phyloP scores from a whole-genome alignment of 108 stramenopile species.

The Chaetoceros muelleri region DNA sequence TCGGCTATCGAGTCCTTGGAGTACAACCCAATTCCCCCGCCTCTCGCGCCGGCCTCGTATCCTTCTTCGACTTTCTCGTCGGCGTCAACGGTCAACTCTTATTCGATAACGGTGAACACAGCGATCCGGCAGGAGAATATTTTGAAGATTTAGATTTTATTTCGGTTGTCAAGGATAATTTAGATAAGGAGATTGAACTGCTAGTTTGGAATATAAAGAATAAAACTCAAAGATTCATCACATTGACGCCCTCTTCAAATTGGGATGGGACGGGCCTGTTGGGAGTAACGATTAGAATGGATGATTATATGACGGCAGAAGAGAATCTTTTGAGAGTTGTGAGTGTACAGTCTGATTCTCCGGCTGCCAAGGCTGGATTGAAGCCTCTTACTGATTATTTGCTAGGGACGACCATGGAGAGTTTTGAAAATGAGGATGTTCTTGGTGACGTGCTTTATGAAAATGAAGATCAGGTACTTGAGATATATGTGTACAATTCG shows the following conservation, averaged over 20 bases:
- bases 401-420: conserved; percentile 53
- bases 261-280: conserved; percentile 93
- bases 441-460: conserved; percentile 54
- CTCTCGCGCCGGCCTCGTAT: conserved; percentile 78
- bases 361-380: conserved; percentile 63
- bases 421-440: conserved; percentile 40
- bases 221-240: conserved; percentile 59
- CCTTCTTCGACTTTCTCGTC: conserved; percentile 93
- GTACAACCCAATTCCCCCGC: conserved; percentile 92
- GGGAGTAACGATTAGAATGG: conserved; percentile 93
- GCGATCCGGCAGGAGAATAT: conserved; percentile 70
- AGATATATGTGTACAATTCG: conserved; percentile 90
- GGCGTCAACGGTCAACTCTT: conserved; percentile 67
- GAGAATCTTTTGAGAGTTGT: conserved; percentile 73
- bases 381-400: conserved; percentile 51
- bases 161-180: conserved; percentile 37
- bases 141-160: conserved; percentile 68
- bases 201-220: conserved; percentile 84
- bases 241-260: conserved; percentile 61
- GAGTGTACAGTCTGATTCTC: conserved; percentile 50
- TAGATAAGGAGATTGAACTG: conserved; percentile 40
- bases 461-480: conserved; percentile 72
- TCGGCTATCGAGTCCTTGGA: conserved; percentile 92
- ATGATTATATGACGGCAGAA: conserved; percentile 83
- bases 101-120: conserved; percentile 56